Percentiles rank a stretch among this genome's conserved stretches.
These are phyloP conservation scores for Trichomonas tenax DNA, from an alignment of 208 protist genomes.

Conservation along the genomic window DNA sequence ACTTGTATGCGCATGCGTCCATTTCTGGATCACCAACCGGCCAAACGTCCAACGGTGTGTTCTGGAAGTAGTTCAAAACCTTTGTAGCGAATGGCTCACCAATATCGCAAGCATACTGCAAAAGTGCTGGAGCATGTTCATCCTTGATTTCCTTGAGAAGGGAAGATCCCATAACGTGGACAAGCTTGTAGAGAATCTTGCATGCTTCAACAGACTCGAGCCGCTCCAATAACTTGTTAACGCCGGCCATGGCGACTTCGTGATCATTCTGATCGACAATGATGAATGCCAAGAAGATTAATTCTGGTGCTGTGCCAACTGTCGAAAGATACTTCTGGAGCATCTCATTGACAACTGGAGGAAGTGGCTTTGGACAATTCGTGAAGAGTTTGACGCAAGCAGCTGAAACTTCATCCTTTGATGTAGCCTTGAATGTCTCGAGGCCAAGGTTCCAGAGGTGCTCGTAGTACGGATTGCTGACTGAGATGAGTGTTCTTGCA, in stretches of 20 bases:
- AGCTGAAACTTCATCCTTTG: background rate
- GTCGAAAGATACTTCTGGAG: background rate
- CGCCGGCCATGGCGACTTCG: background rate
- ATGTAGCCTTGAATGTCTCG: background rate
- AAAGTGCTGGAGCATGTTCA: background rate
- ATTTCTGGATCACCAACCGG: background rate
- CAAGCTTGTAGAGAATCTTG: background rate
- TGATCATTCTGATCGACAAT: background rate
- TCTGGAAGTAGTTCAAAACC: background rate
- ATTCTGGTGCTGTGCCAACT: background rate
- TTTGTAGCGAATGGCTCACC: background rate
- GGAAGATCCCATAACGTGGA: background rate
- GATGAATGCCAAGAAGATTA: background rate
- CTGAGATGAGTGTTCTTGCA: background rate
- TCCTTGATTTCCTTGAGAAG: background rate
- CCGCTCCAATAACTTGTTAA: background rate
- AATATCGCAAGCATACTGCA: background rate
- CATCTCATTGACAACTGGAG: background rate
- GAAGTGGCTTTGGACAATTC: background rate
- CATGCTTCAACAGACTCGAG: background rate
- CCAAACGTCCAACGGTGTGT: no score
- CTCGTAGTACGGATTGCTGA: background rate
- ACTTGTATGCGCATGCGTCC: background rate
- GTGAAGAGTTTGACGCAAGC: background rate
- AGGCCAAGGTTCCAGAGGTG: background rate